phyloP scores from a whole-genome alignment of 257 asterid species.

The Primulina huaijiensis region DNA sequence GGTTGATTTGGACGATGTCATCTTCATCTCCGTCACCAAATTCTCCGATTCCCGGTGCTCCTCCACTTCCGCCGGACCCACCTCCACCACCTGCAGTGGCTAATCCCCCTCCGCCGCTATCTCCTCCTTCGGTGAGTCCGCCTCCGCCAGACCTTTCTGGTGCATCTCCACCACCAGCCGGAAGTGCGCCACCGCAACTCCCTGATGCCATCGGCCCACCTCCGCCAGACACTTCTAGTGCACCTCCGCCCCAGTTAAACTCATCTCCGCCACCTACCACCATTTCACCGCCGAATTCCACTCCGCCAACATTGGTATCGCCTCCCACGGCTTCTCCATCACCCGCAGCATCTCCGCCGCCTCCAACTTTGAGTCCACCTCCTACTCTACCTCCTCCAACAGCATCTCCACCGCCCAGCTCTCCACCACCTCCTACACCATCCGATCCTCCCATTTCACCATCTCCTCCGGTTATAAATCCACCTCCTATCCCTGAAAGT shows the following conservation, averaged over 20 bases:
- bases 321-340: slow-evolving; percentile 15
- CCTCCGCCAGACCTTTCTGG: neutral
- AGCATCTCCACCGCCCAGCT: slow-evolving; percentile 30
- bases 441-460: slow-evolving; percentile 32
- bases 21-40: slow-evolving; percentile 47
- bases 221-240: neutral
- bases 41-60: slow-evolving; percentile 23
- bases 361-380: slow-evolving; percentile 27
- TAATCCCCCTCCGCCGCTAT: neutral
- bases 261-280: slow-evolving; percentile 15
- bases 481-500: slow-evolving; percentile 35
- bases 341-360: slow-evolving; percentile 35
- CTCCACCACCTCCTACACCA: slow-evolving; percentile 26
- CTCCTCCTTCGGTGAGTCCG: neutral
- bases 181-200: neutral
- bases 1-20: slow-evolving; percentile 41
- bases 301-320: neutral
- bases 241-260: slow-evolving; percentile 24
- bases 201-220: neutral
- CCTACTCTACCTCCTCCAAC: slow-evolving; percentile 30
- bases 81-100: neutral
- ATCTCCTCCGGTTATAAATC: slow-evolving; percentile 36
- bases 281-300: slow-evolving; percentile 24
- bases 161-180: neutral
- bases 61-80: neutral